A percentile compares a stretch with the other conserved stretches of the same genome.
Conservation (phyloP, 192 early-diverging fungal species). For the Rhizoclosmatium sp. region DNA sequence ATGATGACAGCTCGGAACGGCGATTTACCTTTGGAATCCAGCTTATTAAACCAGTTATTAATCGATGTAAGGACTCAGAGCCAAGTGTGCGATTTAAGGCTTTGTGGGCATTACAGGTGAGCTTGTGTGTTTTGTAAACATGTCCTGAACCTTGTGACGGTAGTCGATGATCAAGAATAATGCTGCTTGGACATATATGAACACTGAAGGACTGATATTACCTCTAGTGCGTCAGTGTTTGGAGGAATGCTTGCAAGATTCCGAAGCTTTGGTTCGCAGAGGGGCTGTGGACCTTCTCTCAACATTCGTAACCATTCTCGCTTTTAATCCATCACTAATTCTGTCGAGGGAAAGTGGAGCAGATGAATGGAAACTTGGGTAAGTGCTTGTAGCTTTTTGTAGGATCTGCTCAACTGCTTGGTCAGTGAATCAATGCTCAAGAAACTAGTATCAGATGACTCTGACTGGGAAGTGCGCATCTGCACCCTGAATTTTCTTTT, state of each 20-base stretch:
- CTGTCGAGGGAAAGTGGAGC: too few relatives aligned
- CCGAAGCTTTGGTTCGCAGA: slow-evolving; percentile 28
- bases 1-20: background rate
- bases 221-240: background rate
- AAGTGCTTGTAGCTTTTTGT: too few relatives aligned
- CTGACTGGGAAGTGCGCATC: slow-evolving; percentile 28
- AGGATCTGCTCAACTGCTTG: too few relatives aligned
- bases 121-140: too few relatives aligned
- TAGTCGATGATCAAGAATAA: background rate
- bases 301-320: too few relatives aligned
- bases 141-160: too few relatives aligned
- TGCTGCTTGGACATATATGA: background rate
- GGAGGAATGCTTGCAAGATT: slow-evolving; percentile 12
- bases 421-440: background rate
- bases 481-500: slow-evolving; percentile 8
- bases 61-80: slow-evolving; percentile 22
- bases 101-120: background rate
- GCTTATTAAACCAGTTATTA: slow-evolving; percentile 1
- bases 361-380: background rate
- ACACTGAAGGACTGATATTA: background rate
- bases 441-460: background rate
- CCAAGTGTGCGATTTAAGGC: slow-evolving; percentile 8
- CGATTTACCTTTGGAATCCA: background rate
- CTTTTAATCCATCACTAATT: too few relatives aligned
- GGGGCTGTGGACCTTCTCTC: slow-evolving; percentile 7